Evolutionary conservation across 2,329 filamentous ascomycete species (phyloP).

Genomic region (Xylariaceae sp.): DNA sequence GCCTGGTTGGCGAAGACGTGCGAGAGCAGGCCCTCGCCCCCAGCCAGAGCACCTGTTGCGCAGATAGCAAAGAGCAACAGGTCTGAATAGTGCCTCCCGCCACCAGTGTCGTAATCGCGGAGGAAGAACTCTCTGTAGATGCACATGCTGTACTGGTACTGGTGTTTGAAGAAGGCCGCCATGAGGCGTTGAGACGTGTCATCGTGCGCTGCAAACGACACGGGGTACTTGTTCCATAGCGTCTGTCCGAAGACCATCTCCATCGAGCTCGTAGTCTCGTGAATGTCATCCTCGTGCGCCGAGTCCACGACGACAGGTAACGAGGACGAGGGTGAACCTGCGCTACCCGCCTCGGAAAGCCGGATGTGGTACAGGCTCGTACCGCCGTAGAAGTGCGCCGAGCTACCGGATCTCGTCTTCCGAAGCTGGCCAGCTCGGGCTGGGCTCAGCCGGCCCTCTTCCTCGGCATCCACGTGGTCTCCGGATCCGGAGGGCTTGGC

Average conservation of each 20-base stretch:
- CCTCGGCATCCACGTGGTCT: too few species aligned
- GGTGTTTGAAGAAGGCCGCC: constrained; percentile 42
- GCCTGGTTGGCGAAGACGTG: constrained; percentile 41
- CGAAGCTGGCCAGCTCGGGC: constrained; percentile 35
- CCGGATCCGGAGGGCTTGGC: too few species aligned
- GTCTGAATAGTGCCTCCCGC: constrained; percentile 45
- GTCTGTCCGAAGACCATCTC: constrained; percentile 10
- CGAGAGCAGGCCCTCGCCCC: constrained; percentile 36
- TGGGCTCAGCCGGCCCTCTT: constrained; percentile 27
- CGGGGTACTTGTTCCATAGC: constrained; percentile 11
- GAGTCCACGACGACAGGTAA: constrained; percentile 9
- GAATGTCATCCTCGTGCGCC: constrained; percentile 7
- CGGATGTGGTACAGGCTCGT: constrained; percentile 42
- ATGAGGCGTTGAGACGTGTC: constrained; percentile 40
- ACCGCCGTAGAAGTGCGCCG: constrained; percentile 43
- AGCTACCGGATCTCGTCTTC: constrained; percentile 33
- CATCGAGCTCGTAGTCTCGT: constrained; percentile 2
- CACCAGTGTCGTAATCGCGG: constrained; percentile 42
- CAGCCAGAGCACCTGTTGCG: constrained; percentile 43
- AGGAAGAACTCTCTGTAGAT: constrained; percentile 47
- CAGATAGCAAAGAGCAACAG: constrained; percentile 44
- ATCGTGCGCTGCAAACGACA: constrained; percentile 40
- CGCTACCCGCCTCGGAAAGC: constrained; percentile 25
- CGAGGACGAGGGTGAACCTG: too few species aligned
- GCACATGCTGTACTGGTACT: constrained; percentile 46